These are phyloP conservation scores for Primulina eburnea DNA, from an alignment of 257 asterid species.

Conservation along the genomic window DNA sequence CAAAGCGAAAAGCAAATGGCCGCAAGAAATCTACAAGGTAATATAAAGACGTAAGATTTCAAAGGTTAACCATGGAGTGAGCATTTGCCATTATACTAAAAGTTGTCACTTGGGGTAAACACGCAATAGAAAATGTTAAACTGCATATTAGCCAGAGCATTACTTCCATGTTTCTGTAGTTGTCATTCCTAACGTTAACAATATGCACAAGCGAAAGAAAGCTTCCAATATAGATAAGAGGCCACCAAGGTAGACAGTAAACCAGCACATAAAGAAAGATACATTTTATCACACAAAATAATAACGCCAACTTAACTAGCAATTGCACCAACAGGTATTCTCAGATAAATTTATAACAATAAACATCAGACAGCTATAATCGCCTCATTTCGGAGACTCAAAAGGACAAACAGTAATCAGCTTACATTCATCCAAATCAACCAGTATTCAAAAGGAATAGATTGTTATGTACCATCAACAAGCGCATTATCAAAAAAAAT, in stretches of 20 bases:
- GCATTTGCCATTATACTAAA: background rate
- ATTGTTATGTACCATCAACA: background rate
- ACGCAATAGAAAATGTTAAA: background rate
- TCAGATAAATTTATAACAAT: background rate
- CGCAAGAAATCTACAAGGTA: slow-evolving; percentile 39
- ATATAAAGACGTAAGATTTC: slow-evolving; percentile 35
- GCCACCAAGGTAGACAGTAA: background rate
- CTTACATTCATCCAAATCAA: background rate
- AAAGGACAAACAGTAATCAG: background rate
- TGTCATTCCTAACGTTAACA: background rate
- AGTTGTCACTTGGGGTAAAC: background rate
- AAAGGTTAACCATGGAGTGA: background rate
- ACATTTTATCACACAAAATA: background rate
- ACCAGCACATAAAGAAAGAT: background rate
- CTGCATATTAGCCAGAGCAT: background rate
- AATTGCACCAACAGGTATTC: background rate
- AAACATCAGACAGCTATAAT: background rate
- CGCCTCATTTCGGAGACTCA: background rate
- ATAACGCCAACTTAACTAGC: background rate
- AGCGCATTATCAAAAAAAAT: too few species aligned
- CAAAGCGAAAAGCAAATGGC: slow-evolving; percentile 46
- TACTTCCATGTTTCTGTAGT: background rate
- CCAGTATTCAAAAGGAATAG: background rate
- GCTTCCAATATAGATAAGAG: background rate
- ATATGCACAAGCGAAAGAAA: slow-evolving; percentile 6